Evolutionary conservation across 2,329 filamentous ascomycete species (phyloP).

Genomic region (Alternaria tenuissima): DNA sequence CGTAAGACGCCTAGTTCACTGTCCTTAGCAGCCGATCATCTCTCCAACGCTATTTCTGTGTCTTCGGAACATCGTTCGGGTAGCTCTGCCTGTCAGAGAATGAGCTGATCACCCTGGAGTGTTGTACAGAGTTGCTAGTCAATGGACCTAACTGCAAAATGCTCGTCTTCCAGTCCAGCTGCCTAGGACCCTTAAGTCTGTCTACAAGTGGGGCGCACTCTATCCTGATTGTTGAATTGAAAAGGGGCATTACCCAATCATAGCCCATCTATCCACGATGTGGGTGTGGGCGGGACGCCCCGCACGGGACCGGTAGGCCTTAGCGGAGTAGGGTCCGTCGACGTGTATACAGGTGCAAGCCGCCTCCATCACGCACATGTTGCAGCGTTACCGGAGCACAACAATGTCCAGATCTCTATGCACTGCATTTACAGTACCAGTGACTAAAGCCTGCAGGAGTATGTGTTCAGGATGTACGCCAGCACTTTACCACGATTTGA

Average conservation of each 20-base stretch:
- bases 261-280: not conserved
- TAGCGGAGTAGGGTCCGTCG: not conserved
- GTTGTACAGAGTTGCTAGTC: not conserved
- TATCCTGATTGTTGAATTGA: not conserved
- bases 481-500: no score
- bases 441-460: no score
- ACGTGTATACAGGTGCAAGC: not conserved
- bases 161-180: not conserved
- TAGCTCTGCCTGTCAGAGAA: no score
- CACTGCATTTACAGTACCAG: no score
- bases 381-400: not conserved
- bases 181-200: not conserved
- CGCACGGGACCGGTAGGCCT: not conserved
- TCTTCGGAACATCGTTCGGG: not conserved
- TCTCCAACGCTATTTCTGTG: not conserved
- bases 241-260: not conserved
- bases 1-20: not conserved
- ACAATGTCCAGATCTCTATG: not conserved
- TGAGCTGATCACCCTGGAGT: no score
- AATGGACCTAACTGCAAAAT: not conserved
- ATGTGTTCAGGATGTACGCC: no score
- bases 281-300: not conserved
- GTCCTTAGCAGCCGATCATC: not conserved
- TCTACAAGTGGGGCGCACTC: not conserved
- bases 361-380: not conserved